Evolutionary conservation across 352 stramenopile genomes (phyloP).

Genomic region (Phytophthora tubulina): DNA sequence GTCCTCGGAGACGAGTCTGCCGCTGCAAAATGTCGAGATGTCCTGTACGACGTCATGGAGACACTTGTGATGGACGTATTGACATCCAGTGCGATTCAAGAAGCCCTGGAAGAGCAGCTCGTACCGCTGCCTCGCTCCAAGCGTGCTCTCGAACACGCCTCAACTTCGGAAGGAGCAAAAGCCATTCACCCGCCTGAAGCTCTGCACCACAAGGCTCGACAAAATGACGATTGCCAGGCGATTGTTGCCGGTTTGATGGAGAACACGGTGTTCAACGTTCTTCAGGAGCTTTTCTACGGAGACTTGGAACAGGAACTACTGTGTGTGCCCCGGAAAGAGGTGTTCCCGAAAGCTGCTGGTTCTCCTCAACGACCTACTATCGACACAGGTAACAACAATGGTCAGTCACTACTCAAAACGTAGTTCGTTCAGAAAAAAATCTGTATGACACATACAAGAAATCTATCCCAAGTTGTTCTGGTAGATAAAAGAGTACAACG

Average conservation of each 20-base stretch:
- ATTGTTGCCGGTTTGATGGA: constrained; percentile 74
- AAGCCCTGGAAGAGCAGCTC: constrained; percentile 53
- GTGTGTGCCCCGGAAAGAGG: constrained; percentile 67
- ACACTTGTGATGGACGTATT: constrained; percentile 68
- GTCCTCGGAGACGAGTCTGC: constrained; percentile 18
- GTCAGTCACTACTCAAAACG: constrained; percentile 25
- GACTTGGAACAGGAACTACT: constrained; percentile 76
- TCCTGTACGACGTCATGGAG: constrained; percentile 69
- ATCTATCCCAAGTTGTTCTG: constrained; percentile 42
- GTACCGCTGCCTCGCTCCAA: constrained; percentile 39
- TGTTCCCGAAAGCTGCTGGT: constrained; percentile 47
- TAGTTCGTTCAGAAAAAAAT: constrained; percentile 21
- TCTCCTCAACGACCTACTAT: constrained; percentile 7
- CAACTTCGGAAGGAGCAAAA: constrained; percentile 15
- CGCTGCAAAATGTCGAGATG: constrained; percentile 44
- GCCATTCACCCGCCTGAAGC: constrained; percentile 9
- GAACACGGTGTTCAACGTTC: constrained; percentile 84
- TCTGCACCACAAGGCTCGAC: constrained; percentile 42
- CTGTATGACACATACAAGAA: constrained; percentile 29
- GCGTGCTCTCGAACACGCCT: constrained; percentile 34
- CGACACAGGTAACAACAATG: constrained; percentile 16
- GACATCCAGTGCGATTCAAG: constrained; percentile 56
- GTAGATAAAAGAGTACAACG: constrained; percentile 47
- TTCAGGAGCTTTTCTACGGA: constrained; percentile 86
- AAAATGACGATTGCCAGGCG: constrained; percentile 70